Evolutionary conservation across 73 alveolate genomes (phyloP), one percentile per base, ranked within the genome.

Genomic region (Blepharisma stoltei): DNA sequence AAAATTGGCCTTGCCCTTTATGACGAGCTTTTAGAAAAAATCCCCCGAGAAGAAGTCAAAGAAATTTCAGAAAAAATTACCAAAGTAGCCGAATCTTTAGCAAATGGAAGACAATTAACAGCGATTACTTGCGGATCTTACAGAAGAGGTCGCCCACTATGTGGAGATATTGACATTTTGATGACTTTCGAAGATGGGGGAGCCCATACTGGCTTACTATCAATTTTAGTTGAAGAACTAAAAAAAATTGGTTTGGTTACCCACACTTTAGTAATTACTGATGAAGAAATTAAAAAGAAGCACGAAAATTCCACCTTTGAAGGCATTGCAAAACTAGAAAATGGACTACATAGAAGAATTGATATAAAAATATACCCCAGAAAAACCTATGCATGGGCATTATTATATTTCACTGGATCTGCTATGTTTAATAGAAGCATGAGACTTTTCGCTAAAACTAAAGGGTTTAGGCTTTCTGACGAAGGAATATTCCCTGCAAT

Each of bases 151-250:
- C 91, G 83, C 69, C 82, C 88, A 81, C 73, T 92, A 18, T 95
- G 99, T 87, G 99, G 99, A 7, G 99, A 95, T 89, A 87, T 95
- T 73, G 99, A 95, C 83, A 85, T 95, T 7, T 82, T 95, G 69
- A 93, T 95, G 23, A 91, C 98, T 54, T 82, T 93, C 83, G 90
- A 86, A 55, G 92, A 91, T 86, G 90, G 89, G 21, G 84, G 89
- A 11, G 78, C 77, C 52, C 83, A 86, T 65, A 80, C 84, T 6
- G 97, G 94, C 49, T 90, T 93, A 6, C 77, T 95, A 67, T 86
- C 82, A 60, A 70, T 83, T 53, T 71, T 93, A 54, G 91, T 95
- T 45, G 83, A 75, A 25, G 78, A 71, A 78, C 84, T 95, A 70
- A 91, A 83, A 21, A 86, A 89, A 66, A 86, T 65, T 47, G 93